Percentiles rank a stretch among this genome's conserved stretches.
phyloP scores from a whole-genome alignment of 129 eudicot genomes.

The Chrysanthemum lavandulifolium region DNA sequence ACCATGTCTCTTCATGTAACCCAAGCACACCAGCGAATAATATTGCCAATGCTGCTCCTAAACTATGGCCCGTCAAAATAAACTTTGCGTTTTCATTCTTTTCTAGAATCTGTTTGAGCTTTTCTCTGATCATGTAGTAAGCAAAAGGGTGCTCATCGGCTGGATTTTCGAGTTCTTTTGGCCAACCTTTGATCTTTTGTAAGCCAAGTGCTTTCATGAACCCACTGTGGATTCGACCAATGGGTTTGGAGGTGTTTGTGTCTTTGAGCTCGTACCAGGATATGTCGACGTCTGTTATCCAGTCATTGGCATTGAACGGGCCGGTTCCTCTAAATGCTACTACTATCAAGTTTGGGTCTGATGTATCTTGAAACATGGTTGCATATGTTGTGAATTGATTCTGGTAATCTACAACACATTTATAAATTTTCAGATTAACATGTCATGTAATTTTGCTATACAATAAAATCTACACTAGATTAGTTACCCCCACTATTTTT shows the following conservation, averaged over 20 bases:
- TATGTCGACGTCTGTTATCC: constrained; percentile 65
- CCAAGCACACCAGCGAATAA: constrained; percentile 50
- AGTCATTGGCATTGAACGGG: constrained; percentile 47
- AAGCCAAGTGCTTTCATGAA: constrained; percentile 81
- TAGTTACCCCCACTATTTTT: too few species aligned
- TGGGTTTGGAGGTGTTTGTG: constrained; percentile 15
- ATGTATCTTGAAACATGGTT: constrained; percentile 51
- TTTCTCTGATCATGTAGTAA: constrained; percentile 63
- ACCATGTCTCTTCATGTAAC: constrained; percentile 53
- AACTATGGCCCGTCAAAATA: constrained; percentile 74
- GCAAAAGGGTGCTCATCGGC: constrained; percentile 40
- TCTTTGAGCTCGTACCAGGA: constrained; percentile 64
- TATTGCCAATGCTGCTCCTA: constrained; percentile 82
- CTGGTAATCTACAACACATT: constrained; percentile 42
- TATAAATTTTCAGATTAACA: too few species aligned
- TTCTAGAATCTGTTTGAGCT: constrained; percentile 39
- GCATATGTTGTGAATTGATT: constrained; percentile 50
- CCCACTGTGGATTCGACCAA: constrained; percentile 67
- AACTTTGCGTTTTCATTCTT: constrained; percentile 49
- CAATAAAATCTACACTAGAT: too few species aligned
- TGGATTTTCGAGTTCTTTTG: constrained; percentile 44
- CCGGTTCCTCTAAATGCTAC: constrained; percentile 74
- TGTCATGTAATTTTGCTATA: too few species aligned
- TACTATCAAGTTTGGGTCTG: constrained; percentile 43
- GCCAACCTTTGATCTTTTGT: constrained; percentile 62